Evolutionary conservation across 805 yeast genomes (phyloP), one percentile per base, ranked within the genome.

Genomic region (Metschnikowia aberdeeniae): DNA sequence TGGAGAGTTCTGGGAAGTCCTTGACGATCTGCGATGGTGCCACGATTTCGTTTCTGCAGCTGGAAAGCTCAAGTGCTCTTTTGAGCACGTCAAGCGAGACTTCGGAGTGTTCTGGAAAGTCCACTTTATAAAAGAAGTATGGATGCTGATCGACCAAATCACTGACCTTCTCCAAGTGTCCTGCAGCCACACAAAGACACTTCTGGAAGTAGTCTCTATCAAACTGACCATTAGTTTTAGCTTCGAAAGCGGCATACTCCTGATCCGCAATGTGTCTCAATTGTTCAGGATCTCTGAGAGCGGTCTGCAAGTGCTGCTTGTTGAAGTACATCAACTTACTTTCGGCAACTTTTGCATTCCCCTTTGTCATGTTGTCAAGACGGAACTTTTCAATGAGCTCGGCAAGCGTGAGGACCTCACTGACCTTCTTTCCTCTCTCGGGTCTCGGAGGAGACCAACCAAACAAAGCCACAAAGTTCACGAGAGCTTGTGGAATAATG

Each of bases 381-480:
- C 80, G 71, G 60, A 93, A 93, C 20, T 62, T 48, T 24, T 70
- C 50, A 10, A 72, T 77, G 43, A 90, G 63, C 29, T 85, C 79
- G 1, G 69, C 52, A 48, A 84, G 56, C 0, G 64, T 55, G 65
- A 77, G 75, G 6, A 80, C 66, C 56, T 84, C 92, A 42, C 72
- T 74, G 0, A 64, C 59, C 22, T 74, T 67, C 26, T 72, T 70
- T 2, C 83, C 79, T 8, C 72, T 62, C 2, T 59, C 59, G 5
- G 67, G 67, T 50, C 87, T 72, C 5, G 81, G 79, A 4, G 97
- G 95, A 5, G 96, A 77, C 99, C 99, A 93, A 0, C 99, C 99
- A 63, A 89, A 86, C 46, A 93, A 70, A 0, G 92, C 96, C 35
- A 84, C 84, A 62, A 89, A 93, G 57, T 93, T 93, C 6, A 87